These are phyloP conservation scores for Myxozyma sirexii DNA, from an alignment of 805 yeast genomes.

Conservation along the genomic window DNA sequence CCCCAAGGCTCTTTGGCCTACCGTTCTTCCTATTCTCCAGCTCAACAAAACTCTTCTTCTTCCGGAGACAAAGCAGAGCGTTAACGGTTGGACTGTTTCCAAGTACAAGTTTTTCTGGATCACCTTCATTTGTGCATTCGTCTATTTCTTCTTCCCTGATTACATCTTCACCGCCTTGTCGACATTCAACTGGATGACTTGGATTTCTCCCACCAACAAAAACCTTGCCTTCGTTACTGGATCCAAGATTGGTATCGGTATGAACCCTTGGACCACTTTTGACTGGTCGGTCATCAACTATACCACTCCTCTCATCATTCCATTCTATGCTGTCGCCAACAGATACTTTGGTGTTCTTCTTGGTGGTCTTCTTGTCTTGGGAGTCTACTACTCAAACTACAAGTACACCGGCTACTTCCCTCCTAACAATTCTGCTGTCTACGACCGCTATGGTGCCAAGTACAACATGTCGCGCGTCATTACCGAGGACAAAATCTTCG, in stretches of 20 bases:
- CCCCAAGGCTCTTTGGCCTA: constrained; percentile 65
- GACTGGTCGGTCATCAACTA: constrained; percentile 52
- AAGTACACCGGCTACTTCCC: constrained; percentile 25
- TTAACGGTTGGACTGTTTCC: constrained; percentile 62
- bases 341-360: constrained; percentile 14
- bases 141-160: constrained; percentile 65
- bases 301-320: constrained; percentile 18
- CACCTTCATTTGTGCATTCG: constrained; percentile 47
- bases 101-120: constrained; percentile 53
- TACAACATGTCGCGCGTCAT: constrained; percentile 19
- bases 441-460: constrained; percentile 18
- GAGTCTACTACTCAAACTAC: constrained; percentile 20
- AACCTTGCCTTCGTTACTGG: constrained; percentile 69
- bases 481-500: constrained; percentile 40
- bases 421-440: constrained; percentile 16
- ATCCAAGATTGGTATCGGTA: constrained; percentile 61
- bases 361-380: constrained; percentile 14
- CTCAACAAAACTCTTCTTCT: constrained; percentile 49
- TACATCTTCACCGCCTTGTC: constrained; percentile 61
- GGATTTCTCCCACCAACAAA: constrained; percentile 62
- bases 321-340: constrained; percentile 21
- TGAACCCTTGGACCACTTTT: constrained; percentile 63
- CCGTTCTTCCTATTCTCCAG: constrained; percentile 60
- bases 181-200: constrained; percentile 60
- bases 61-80: constrained; percentile 15